Evolutionary conservation across 1,284 basidiomycete genomes (phyloP), one percentile per base, ranked within the genome.

Genomic region (Afroboletus lepidellus): DNA sequence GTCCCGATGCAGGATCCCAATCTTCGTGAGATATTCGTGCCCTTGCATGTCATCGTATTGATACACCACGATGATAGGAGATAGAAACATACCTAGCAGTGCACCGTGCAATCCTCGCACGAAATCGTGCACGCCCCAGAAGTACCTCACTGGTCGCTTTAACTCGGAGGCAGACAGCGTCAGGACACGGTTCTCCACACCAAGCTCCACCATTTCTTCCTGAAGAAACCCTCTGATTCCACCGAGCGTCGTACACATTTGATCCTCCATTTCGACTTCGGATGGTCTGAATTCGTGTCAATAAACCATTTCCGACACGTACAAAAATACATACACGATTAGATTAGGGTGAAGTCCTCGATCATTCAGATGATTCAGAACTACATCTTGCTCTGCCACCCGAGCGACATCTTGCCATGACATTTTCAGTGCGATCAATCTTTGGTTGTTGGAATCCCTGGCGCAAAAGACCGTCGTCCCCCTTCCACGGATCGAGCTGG

Each of bases 71-170:
- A n/a, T n/a, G n/a, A n/a, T n/a, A n/a, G n/a, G n/a, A n/a, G n/a
- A n/a, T n/a, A n/a, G 8, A 39, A 3, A 48, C 37, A 9, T 44
- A 56, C 59, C 57, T n/a, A 46, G 30, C 5, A 62, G 13, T 12
- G 50, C 50, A 1, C 57, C 60, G 0, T 42, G 47, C 3, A 57
- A 20, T 3, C 57, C 59, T 16, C 51, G 49, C 1, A 52, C 48
- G 18, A 61, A 61, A 8, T 53, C 53, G 21, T 59, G 57, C 9
- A 61, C 27, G 0, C 57, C 38, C 53, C 60, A 57, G 8, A 59
- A 59, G 13, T 57, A 62, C 7, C 36, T 30, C 3, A 56, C 48
- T 0, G 49, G 60, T 1, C 53, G 27, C 45, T 52, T 51, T 18
- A 57, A 16, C n/a, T 51, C 51, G 0, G 45, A 61, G 2, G 34